Percentiles rank a stretch among this genome's conserved stretches.
Evolutionary conservation across 2,329 filamentous ascomycete genomes (phyloP).

Genomic region (Coniosporium uncinatum): DNA sequence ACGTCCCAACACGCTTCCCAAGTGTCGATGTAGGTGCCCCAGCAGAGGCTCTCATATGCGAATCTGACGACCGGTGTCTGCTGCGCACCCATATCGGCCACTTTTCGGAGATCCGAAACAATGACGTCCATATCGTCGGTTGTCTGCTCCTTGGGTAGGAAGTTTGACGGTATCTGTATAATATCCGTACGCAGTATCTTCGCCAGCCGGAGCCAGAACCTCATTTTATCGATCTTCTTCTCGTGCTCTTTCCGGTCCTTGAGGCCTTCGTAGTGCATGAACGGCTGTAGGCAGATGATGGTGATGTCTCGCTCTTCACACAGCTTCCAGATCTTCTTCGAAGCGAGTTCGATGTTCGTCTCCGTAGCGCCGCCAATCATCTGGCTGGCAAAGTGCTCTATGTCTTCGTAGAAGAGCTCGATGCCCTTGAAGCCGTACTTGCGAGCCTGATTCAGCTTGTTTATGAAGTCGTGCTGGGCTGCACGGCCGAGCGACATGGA

Average conservation of each 20-base stretch:
- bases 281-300: conserved; percentile 69
- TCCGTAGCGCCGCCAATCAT: conserved; percentile 29
- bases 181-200: conserved; percentile 61
- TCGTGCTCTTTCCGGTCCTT: conserved; percentile 53
- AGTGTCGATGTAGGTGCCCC: conserved; percentile 62
- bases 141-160: conserved; percentile 48
- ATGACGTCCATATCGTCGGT: conserved; percentile 50
- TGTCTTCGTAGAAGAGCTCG: conserved; percentile 75
- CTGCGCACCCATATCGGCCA: conserved; percentile 61
- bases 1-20: conserved; percentile 72
- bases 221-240: conserved; percentile 54
- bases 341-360: conserved; percentile 49
- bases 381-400: conserved; percentile 50
- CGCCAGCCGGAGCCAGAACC: conserved; percentile 64
- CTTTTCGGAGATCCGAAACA: conserved; percentile 53
- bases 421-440: conserved; percentile 62
- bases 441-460: conserved; percentile 64
- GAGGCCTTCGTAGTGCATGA: conserved; percentile 73
- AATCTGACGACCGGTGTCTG: conserved; percentile 56
- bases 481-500: conserved; percentile 74
- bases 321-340: conserved; percentile 48
- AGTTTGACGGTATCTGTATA: conserved; percentile 70
- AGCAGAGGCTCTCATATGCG: conserved; percentile 69
- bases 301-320: conserved; percentile 49
- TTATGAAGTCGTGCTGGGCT: conserved; percentile 60